Evolutionary conservation across 2,329 filamentous ascomycete genomes (phyloP).

Genomic region (Pezicula neosporulosa): DNA sequence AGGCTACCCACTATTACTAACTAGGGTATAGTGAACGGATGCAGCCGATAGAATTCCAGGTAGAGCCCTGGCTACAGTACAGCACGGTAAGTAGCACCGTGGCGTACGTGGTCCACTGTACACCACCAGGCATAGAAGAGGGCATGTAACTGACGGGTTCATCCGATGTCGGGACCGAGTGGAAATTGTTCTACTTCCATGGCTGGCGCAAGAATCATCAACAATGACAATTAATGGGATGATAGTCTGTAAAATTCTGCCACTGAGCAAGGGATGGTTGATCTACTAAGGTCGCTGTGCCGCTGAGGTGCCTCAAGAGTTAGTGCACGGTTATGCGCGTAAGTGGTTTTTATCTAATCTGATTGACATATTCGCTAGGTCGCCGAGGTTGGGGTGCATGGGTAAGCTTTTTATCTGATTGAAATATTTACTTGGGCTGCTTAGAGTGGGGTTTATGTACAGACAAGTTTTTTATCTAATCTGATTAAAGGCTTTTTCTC

Average conservation of each 20-base stretch:
- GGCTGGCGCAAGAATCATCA: not conserved
- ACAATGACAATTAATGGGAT: not conserved
- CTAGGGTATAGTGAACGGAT: too few species aligned
- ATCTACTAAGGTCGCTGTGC: too few species aligned
- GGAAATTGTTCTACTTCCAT: not conserved
- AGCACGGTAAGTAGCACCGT: not conserved
- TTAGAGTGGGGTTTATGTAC: too few species aligned
- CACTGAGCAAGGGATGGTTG: too few species aligned
- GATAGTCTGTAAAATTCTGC: too few species aligned
- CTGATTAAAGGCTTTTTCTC: not conserved
- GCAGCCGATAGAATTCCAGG: not conserved
- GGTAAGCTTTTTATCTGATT: too few species aligned
- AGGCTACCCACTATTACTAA: not conserved
- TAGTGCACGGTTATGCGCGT: not conserved
- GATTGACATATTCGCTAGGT: not conserved
- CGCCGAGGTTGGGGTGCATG: not conserved
- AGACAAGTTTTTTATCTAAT: conserved; percentile 4
- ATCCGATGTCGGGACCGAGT: not conserved
- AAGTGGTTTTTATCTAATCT: not conserved
- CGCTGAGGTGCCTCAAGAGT: not conserved
- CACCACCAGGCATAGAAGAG: not conserved
- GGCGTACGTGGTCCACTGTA: not conserved
- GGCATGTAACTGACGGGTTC: not conserved
- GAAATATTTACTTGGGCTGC: too few species aligned
- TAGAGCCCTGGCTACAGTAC: not conserved